Conservation (phyloP, 495 filamentous ascomycete species). For the Elaphomyces granulatus region DNA sequence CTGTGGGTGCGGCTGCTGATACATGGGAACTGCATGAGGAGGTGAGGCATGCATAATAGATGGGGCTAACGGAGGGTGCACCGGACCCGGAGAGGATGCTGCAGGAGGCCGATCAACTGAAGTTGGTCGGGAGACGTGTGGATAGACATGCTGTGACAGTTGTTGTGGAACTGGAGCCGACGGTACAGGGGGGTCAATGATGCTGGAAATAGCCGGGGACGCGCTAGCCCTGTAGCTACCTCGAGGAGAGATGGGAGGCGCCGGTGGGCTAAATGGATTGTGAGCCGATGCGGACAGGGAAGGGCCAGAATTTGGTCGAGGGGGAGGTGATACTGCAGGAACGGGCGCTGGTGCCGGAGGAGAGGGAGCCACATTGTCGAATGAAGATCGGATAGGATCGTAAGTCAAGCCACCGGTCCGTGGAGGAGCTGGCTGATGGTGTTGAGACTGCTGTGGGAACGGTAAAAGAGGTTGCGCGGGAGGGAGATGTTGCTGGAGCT, state of each 20-base stretch:
- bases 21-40: conserved; percentile 10
- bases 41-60: conserved; percentile 16
- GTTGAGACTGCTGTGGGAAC: conserved; percentile 17
- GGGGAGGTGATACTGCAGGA: conserved; percentile 22
- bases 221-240: conserved; percentile 55
- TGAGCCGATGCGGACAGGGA: conserved; percentile 25
- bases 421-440: conserved; percentile 16
- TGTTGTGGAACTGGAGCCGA: conserved; percentile 24
- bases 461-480: conserved; percentile 11
- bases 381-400: conserved; percentile 63
- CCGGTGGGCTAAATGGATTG: conserved; percentile 26
- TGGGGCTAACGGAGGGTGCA: conserved; percentile 16
- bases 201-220: conserved; percentile 77
- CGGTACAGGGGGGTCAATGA: conserved; percentile 60
- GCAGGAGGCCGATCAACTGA: conserved; percentile 18
- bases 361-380: conserved; percentile 43
- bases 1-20: conserved; percentile 13
- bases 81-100: conserved; percentile 18
- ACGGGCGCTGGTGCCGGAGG: conserved; percentile 32
- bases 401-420: conserved; percentile 64
- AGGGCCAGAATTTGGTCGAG: conserved; percentile 39
- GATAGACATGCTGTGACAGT: conserved; percentile 13
- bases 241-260: conserved; percentile 22
- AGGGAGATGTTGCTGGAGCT: conserved; percentile 7
- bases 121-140: conserved; percentile 19